A percentile compares a stretch with the other conserved stretches of the same genome.
phyloP scores from a whole-genome alignment of 2,329 filamentous ascomycete genomes.

The Aspergillus aculeatus region DNA sequence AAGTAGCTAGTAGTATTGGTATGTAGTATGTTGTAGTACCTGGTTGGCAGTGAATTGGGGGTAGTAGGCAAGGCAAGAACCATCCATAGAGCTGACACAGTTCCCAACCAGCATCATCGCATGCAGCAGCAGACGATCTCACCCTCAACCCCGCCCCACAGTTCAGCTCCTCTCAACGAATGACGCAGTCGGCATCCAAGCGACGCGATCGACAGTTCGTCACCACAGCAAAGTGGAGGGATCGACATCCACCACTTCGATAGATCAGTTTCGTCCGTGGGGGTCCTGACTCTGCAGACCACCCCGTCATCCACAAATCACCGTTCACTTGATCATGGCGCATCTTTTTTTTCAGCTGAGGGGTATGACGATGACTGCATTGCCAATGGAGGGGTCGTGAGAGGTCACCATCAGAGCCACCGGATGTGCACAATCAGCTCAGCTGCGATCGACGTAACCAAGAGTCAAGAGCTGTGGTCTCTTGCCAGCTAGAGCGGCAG shows the following conservation, averaged over 20 bases:
- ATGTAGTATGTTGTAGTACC: no score
- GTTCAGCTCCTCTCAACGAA: slow-evolving; percentile 4
- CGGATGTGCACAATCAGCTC: neutral
- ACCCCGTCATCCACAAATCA: neutral
- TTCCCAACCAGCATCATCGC: no score
- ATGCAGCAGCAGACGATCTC: no score
- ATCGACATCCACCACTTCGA: neutral
- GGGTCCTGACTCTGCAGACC: neutral
- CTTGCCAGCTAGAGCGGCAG: neutral
- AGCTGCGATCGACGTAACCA: neutral
- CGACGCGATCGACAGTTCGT: slow-evolving; percentile 1
- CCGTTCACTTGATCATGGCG: neutral
- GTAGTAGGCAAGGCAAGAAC: no score
- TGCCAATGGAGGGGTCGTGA: neutral
- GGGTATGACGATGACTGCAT: neutral
- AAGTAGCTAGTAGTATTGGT: no score
- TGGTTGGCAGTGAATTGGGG: no score
- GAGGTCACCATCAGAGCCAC: neutral
- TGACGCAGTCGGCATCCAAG: neutral
- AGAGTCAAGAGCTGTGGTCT: neutral
- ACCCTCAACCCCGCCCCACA: neutral
- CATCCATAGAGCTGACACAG: no score
- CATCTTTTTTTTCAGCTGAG: neutral
- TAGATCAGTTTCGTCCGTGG: neutral
- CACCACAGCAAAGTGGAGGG: neutral